phyloP scores from a whole-genome alignment of 306 rosid genomes.

The Dalbergia cochinchinensis region DNA sequence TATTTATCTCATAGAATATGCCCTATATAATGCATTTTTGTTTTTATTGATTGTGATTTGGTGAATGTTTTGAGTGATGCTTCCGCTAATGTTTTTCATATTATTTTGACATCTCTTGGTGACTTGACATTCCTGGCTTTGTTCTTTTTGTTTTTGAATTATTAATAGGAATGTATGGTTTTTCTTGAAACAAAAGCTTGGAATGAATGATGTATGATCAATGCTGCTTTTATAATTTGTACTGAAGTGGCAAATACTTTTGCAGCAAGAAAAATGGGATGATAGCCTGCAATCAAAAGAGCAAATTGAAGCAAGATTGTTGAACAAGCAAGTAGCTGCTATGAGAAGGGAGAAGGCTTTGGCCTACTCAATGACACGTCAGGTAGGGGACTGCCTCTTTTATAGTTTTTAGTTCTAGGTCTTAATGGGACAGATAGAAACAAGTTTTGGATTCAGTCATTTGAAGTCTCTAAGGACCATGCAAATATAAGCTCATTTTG shows the following conservation, averaged over 20 bases:
- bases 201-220: neutral
- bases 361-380: slow-evolving; percentile 89
- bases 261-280: slow-evolving; percentile 74
- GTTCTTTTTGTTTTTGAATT: neutral
- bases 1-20: slow-evolving; percentile 1
- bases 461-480: neutral
- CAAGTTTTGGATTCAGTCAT: neutral
- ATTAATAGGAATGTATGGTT: neutral
- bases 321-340: slow-evolving; percentile 76
- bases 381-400: slow-evolving; percentile 56
- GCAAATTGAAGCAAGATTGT: slow-evolving; percentile 66
- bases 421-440: slow-evolving; percentile 9
- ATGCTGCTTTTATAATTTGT: neutral
- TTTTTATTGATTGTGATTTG: slow-evolving; percentile 16
- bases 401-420: neutral
- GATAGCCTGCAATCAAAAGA: slow-evolving; percentile 74
- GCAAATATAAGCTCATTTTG: slow-evolving; percentile 8
- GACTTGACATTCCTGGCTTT: neutral
- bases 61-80: neutral
- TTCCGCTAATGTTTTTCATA: neutral
- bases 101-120: neutral
- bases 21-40: neutral
- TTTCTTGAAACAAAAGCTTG: neutral
- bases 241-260: slow-evolving; percentile 16
- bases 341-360: slow-evolving; percentile 86